Evolutionary conservation across 257 asterid species (phyloP).

Genomic region (Lycium ferocissimum): DNA sequence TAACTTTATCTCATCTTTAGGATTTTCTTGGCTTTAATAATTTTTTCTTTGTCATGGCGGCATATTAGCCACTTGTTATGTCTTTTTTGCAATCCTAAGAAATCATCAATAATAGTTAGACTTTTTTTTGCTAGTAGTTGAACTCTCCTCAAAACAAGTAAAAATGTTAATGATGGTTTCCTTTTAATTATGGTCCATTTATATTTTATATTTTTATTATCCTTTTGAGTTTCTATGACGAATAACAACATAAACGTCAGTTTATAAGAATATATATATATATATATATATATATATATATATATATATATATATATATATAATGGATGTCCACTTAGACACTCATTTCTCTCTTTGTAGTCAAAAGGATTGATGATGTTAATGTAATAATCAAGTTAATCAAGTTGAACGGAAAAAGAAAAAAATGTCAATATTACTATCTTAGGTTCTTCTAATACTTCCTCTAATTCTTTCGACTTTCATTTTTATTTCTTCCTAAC

Average conservation of each 20-base stretch:
- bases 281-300: no score
- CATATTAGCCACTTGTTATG: neutral
- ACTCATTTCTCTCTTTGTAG: no score
- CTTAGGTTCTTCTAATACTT: neutral
- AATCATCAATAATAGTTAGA: neutral
- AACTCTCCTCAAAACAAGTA: neutral
- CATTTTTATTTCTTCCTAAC: neutral
- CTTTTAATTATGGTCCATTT: neutral
- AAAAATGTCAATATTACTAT: no score
- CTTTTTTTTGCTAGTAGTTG: conserved; percentile 1
- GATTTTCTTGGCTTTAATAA: conserved; percentile 7
- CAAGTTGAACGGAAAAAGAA: neutral
- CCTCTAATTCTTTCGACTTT: neutral
- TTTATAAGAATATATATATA: no score
- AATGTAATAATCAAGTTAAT: neutral
- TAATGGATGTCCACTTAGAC: no score
- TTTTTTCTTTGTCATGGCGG: neutral
- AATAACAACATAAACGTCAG: no score
- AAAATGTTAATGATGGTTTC: neutral
- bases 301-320: no score
- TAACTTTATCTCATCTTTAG: neutral
- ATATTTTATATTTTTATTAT: neutral
- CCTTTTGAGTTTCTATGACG: no score
- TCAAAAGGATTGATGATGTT: no score
- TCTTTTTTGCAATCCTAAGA: neutral